Percentiles rank a stretch among this genome's conserved stretches.
Evolutionary conservation across 306 rosid species (phyloP).

Genomic region (Cucumis melo): DNA sequence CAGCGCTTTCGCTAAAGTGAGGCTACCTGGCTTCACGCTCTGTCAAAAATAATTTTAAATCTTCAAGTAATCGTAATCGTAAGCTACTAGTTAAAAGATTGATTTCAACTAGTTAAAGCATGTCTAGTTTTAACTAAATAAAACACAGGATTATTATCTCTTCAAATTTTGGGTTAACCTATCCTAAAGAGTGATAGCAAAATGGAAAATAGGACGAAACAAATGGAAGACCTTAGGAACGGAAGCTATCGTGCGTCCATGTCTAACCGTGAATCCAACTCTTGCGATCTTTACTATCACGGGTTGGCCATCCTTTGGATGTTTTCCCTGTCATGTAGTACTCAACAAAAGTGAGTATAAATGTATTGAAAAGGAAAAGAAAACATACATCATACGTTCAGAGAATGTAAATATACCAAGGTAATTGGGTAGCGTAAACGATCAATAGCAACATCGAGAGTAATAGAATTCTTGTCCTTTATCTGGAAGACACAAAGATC

Average conservation of each 20-base stretch:
- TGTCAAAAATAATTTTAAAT: neutral
- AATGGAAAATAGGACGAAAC: neutral
- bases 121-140: neutral
- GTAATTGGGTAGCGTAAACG: conserved; percentile 66
- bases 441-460: conserved; percentile 54
- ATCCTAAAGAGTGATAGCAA: neutral
- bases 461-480: conserved; percentile 49
- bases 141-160: neutral
- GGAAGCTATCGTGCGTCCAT: conserved; percentile 40
- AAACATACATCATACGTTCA: neutral
- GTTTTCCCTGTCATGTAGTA: conserved; percentile 47
- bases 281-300: conserved; percentile 44
- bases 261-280: conserved; percentile 48
- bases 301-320: conserved; percentile 80
- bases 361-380: neutral
- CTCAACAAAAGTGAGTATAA: conserved; percentile 3
- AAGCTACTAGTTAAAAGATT: neutral
- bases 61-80: too few species aligned
- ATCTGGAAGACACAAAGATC: conserved; percentile 32
- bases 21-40: conserved; percentile 41
- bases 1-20: conserved; percentile 55
- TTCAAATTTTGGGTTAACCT: neutral
- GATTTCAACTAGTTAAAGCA: neutral
- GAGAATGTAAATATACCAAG: conserved; percentile 41
- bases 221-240: conserved; percentile 48